Conservation (phyloP, 768 basidiomycete species). For the Agrocybe chaxingu region DNA sequence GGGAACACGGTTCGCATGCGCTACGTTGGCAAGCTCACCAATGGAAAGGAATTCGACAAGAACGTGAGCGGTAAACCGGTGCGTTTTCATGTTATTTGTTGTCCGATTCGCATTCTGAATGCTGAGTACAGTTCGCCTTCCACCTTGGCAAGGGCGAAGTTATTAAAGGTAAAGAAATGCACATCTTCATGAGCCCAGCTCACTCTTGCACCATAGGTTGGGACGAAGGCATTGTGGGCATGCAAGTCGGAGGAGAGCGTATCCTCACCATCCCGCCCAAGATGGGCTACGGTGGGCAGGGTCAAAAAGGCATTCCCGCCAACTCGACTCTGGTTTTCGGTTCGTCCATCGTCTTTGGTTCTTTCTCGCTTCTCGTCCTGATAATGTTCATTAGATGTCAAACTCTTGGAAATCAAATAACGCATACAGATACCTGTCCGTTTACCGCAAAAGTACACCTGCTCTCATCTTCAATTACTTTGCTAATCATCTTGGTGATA, state of each 20-base stretch:
- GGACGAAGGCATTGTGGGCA: constrained; percentile 90
- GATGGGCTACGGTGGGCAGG: constrained; percentile 70
- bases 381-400: constrained; percentile 51
- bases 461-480: constrained; percentile 1
- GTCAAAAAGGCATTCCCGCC: constrained; percentile 59
- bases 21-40: constrained; percentile 87
- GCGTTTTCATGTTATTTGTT: constrained; percentile 23
- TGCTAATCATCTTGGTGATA: background rate
- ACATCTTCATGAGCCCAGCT: background rate
- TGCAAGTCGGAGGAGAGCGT: constrained; percentile 90
- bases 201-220: constrained; percentile 49
- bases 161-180: constrained; percentile 65
- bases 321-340: constrained; percentile 84
- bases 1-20: constrained; percentile 83
- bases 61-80: constrained; percentile 88
- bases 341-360: constrained; percentile 29
- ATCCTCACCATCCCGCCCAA: constrained; percentile 69
- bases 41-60: constrained; percentile 75
- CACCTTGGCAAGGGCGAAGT: constrained; percentile 85
- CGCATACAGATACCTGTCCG: background rate
- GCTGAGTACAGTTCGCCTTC: constrained; percentile 59
- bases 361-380: background rate
- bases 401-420: constrained; percentile 67
- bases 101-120: background rate
- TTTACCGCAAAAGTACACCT: constrained; percentile 9